Evolutionary conservation across 768 basidiomycete species (phyloP).

Genomic region (Pisolithus marmoratus): DNA sequence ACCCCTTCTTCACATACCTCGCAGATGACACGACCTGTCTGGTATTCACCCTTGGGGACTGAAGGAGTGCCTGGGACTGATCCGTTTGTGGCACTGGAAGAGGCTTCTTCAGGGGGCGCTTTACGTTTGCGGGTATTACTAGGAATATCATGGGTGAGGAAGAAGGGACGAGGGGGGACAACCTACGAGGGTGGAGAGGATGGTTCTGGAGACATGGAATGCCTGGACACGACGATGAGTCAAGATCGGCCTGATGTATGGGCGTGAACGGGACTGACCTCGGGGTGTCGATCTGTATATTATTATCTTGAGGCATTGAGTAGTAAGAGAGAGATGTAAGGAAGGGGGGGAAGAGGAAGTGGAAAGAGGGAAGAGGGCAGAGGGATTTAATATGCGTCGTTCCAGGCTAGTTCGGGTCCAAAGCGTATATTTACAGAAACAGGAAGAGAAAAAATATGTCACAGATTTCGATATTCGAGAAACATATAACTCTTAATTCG

Average conservation of each 20-base stretch:
- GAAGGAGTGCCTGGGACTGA: conserved; percentile 7
- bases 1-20: conserved; percentile 56
- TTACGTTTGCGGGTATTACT: conserved; percentile 39
- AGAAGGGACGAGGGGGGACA: conserved; percentile 11
- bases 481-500: conserved; percentile 32
- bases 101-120: conserved; percentile 23
- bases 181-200: conserved; percentile 16
- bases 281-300: conserved; percentile 15
- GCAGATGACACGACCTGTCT: conserved; percentile 60
- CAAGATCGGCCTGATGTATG: conserved; percentile 13
- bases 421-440: conserved; percentile 36
- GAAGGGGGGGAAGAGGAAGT: conserved; percentile 3
- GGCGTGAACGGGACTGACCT: conserved; percentile 10
- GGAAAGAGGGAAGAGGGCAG: conserved; percentile 7
- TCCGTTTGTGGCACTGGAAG: conserved; percentile 11
- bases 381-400: conserved; percentile 31
- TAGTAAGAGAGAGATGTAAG: conserved; percentile 2
- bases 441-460: conserved; percentile 35
- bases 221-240: conserved; percentile 6
- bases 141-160: conserved; percentile 4
- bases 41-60: conserved; percentile 48
- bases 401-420: conserved; percentile 32
- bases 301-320: conserved; percentile 10
- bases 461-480: conserved; percentile 30
- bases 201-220: conserved; percentile 11